A percentile compares a stretch with the other conserved stretches of the same genome.
Evolutionary conservation across 345 rosid species (phyloP).

Genomic region (Corchorus capsularis): DNA sequence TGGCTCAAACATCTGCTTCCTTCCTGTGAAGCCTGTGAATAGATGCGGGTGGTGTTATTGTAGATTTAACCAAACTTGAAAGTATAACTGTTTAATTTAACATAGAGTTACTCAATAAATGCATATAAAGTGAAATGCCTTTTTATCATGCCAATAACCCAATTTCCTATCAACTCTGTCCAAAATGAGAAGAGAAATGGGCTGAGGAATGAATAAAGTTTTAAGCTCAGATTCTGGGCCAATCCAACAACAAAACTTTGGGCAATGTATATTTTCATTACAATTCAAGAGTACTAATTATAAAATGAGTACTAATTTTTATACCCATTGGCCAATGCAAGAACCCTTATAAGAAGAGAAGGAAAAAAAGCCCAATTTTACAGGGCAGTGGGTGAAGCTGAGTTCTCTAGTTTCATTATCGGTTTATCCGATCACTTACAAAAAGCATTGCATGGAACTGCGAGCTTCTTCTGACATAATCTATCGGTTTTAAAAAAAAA

Average conservation of each 20-base stretch:
- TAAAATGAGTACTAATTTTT: too few species aligned
- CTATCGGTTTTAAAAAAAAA: not conserved
- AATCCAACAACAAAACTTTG: too few species aligned
- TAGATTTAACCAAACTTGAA: not conserved
- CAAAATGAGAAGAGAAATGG: not conserved
- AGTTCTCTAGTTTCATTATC: not conserved
- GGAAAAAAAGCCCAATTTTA: not conserved
- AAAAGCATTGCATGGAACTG: conserved; percentile 28
- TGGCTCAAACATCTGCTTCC: conserved; percentile 1
- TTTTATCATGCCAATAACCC: not conserved
- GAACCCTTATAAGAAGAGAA: too few species aligned
- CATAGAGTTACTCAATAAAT: not conserved
- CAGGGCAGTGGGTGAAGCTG: not conserved
- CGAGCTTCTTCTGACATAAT: conserved; percentile 5
- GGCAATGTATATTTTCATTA: too few species aligned
- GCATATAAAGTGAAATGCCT: not conserved
- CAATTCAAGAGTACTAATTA: too few species aligned
- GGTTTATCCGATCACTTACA: conserved; percentile 6
- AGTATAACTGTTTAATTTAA: not conserved
- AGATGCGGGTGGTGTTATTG: conserved; percentile 4
- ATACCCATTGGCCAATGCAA: too few species aligned
- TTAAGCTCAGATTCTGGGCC: too few species aligned
- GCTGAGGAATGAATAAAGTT: too few species aligned
- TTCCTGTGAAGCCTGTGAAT: conserved; percentile 1
- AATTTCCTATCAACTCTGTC: not conserved